Evolutionary conservation across 805 yeast species (phyloP), one percentile per base, ranked within the genome.

Genomic region (Spathaspora girioi): DNA sequence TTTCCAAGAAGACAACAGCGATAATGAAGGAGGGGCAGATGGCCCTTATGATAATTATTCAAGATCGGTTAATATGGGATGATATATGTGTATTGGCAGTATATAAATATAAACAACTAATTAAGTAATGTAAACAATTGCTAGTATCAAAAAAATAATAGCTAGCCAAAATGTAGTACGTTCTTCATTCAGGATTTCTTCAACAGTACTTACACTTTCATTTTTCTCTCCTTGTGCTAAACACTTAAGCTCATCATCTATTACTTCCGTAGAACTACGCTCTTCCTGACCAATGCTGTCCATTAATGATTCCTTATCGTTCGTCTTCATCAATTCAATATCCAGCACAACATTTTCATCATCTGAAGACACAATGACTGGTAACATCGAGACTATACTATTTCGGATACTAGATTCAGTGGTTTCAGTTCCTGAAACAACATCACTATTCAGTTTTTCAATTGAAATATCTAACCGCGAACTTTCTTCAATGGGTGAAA

Each of bases 1-100:
- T 68, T 90, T 89, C 71, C 80, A 78, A 54, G 86, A 82, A 51
- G 84, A 78, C 41, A 64, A 4, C 7, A 20, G 58, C 17, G 47
- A 42, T 17, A 46, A 40, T 18, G 52, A 45, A 23, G 44, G n/a
- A 6, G 32, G 15, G 5, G 38, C 23, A 18, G 41, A 35, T 40
- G 72, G 65, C 23, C 52, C 52, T 35, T 58, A 55, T 56, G 73
- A 69, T 50, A 59, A 58, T 31, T 71, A 65, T 57, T 64, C 71
- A 32, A 62, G 75, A 41, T 69, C 75, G 8, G 67, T 71, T 19
- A 71, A 64, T 57, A 73, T 73, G 77, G 73, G 71, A n/a, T 70
- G 56, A n/a, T n/a, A n/a, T n/a, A n/a, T 29, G 18, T 18, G 17
- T 17, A 20, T 23, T 19, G 2, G 43, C 20, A 7, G 11, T 26